phyloP scores from a whole-genome alignment of 2,329 filamentous ascomycete species.

The Xylariaceae sp. region DNA sequence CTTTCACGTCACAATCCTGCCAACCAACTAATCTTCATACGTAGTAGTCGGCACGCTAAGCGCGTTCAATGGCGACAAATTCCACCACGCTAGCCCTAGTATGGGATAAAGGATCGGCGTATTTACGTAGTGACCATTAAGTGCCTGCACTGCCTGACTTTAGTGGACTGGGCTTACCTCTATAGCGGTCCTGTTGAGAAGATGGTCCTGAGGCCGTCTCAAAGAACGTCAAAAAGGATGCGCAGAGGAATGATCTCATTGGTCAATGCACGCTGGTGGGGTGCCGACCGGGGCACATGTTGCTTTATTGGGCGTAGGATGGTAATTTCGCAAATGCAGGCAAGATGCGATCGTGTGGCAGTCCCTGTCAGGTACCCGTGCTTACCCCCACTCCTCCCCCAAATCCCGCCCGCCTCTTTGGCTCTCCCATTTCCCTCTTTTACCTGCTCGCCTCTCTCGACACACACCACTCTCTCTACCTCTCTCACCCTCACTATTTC shows the following conservation, averaged over 20 bases:
- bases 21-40: no score
- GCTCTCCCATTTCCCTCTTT: slow-evolving; percentile 17
- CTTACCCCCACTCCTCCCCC: slow-evolving; percentile 18
- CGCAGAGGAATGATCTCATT: slow-evolving; percentile 7
- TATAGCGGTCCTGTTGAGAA: neutral
- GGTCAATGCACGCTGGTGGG: neutral
- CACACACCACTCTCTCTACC: neutral
- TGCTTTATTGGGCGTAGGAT: slow-evolving; percentile 3
- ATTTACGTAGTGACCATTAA: no score
- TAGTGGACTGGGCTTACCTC: no score
- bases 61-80: no score
- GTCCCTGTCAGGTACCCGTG: slow-evolving; percentile 25
- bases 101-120: no score
- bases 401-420: slow-evolving; percentile 9
- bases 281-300: slow-evolving; percentile 15
- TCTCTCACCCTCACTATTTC: slow-evolving; percentile 4
- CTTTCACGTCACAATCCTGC: neutral
- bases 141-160: no score
- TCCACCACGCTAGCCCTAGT: no score
- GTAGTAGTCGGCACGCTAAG: no score
- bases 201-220: slow-evolving; percentile 7
- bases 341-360: slow-evolving; percentile 4
- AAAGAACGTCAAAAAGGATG: slow-evolving; percentile 15
- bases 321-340: slow-evolving; percentile 14
- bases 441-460: slow-evolving; percentile 2